Evolutionary conservation across 176 grass and related monocot genomes (phyloP).

Genomic region (Aegilops bicornis): DNA sequence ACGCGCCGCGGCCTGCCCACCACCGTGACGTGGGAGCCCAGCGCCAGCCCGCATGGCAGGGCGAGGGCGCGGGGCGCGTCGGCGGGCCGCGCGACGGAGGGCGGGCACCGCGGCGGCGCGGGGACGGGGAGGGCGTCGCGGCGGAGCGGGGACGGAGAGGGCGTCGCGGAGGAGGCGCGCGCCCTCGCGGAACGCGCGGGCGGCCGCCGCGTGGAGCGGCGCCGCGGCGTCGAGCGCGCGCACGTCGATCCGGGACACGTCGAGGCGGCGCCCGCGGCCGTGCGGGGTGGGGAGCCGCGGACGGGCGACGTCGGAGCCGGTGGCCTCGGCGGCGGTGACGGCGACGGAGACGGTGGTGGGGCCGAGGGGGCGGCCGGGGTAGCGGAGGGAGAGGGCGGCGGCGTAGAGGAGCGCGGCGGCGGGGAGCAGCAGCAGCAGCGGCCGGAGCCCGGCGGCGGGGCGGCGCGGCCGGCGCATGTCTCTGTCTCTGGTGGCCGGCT

Average conservation of each 20-base stretch:
- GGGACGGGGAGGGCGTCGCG: neutral
- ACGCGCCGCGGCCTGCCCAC: conserved; percentile 53
- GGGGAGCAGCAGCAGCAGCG: neutral
- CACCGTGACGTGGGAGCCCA: conserved; percentile 85
- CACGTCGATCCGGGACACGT: conserved; percentile 10
- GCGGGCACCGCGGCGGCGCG: conserved; percentile 40
- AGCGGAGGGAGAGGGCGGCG: conserved; percentile 39
- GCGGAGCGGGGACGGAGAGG: neutral
- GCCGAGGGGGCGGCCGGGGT: conserved; percentile 13
- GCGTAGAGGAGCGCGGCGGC: conserved; percentile 41
- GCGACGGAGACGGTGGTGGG: conserved; percentile 8
- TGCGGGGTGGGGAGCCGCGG: neutral
- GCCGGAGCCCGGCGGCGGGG: conserved; percentile 13
- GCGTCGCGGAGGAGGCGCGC: conserved; percentile 35
- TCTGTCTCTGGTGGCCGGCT: neutral
- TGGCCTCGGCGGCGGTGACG: neutral
- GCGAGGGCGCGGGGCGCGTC: neutral
- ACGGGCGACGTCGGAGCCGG: neutral
- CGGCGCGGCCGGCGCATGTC: conserved; percentile 27
- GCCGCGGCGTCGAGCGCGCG: conserved; percentile 7
- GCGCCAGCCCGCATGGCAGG: conserved; percentile 73
- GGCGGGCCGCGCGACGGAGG: conserved; percentile 30
- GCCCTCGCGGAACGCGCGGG: conserved; percentile 20
- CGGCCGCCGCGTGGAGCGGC: conserved; percentile 30
- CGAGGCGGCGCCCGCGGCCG: neutral